Percentiles rank a stretch among this genome's conserved stretches.
These are phyloP conservation scores for Daldinia eschscholtzii DNA, from an alignment of 2,329 filamentous ascomycete species.

Conservation along the genomic window DNA sequence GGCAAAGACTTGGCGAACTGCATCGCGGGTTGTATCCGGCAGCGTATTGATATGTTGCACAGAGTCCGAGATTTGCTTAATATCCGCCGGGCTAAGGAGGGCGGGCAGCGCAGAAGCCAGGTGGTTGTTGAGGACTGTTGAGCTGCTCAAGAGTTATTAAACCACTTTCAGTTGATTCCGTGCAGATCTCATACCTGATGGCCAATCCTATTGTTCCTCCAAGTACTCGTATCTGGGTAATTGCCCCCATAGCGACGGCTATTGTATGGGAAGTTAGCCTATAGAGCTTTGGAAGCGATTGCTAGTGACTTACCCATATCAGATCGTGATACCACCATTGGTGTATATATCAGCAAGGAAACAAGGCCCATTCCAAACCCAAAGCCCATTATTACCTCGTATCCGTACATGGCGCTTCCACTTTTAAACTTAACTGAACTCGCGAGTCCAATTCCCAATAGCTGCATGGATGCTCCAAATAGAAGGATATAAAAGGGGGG, in stretches of 20 bases:
- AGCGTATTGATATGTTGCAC: slow-evolving; percentile 41
- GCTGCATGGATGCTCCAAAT: slow-evolving; percentile 49
- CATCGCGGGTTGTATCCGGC: slow-evolving; percentile 39
- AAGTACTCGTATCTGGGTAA: slow-evolving; percentile 56
- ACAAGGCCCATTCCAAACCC: slow-evolving; percentile 54
- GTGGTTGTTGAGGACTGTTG: slow-evolving; percentile 45
- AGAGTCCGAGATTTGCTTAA: slow-evolving; percentile 43
- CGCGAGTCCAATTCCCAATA: slow-evolving; percentile 53
- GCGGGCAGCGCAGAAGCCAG: slow-evolving; percentile 30
- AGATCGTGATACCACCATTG: slow-evolving; percentile 49
- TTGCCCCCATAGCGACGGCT: slow-evolving; percentile 54
- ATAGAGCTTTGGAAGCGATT: slow-evolving; percentile 6
- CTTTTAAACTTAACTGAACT: slow-evolving; percentile 45
- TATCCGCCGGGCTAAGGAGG: slow-evolving; percentile 35
- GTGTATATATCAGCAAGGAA: slow-evolving; percentile 52
- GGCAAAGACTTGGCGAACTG: slow-evolving; percentile 41
- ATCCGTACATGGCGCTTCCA: slow-evolving; percentile 50
- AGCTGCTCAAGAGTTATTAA: slow-evolving; percentile 31
- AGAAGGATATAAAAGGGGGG: slow-evolving; percentile 52
- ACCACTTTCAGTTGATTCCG: background rate
- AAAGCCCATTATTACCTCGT: slow-evolving; percentile 54
- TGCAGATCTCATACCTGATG: slow-evolving; percentile 47
- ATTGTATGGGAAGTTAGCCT: slow-evolving; percentile 4
- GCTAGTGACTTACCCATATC: slow-evolving; percentile 49
- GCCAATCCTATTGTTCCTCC: slow-evolving; percentile 56